These are phyloP conservation scores for Penicilliopsis zonata DNA, from an alignment of 495 filamentous ascomycete species.

Conservation along the genomic window DNA sequence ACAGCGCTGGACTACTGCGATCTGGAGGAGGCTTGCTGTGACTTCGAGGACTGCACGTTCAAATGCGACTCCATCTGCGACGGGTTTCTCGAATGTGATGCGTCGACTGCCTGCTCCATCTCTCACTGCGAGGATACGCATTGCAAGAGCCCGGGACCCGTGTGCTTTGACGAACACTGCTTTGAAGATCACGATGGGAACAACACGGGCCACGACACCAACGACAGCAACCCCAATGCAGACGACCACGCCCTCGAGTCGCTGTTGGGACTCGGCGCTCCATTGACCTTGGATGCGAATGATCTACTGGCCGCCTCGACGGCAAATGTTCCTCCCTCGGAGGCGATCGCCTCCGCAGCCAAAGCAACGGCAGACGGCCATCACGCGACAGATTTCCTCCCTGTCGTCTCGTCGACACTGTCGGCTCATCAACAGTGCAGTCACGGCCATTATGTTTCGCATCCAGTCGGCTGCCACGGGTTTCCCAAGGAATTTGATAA, in stretches of 20 bases:
- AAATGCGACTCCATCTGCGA: constrained; percentile 32
- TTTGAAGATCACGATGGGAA: constrained; percentile 14
- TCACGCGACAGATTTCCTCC: too few species aligned
- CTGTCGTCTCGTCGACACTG: too few species aligned
- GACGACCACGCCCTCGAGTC: constrained; percentile 22
- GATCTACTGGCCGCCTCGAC: constrained; percentile 16
- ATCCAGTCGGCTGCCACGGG: constrained; percentile 24
- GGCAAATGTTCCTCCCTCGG: too few species aligned
- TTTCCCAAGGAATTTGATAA: constrained; percentile 18
- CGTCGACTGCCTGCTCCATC: constrained; percentile 26
- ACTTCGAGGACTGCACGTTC: constrained; percentile 29
- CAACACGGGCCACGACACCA: too few species aligned
- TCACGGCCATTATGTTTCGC: constrained; percentile 17
- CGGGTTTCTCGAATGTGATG: constrained; percentile 33
- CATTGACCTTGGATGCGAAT: constrained; percentile 18
- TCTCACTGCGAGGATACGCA: constrained; percentile 22
- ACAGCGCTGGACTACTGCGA: constrained; percentile 14
- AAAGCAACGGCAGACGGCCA: too few species aligned
- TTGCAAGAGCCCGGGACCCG: constrained; percentile 19
- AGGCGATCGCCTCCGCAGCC: too few species aligned
- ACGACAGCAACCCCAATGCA: too few species aligned
- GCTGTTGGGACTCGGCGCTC: constrained; percentile 21
- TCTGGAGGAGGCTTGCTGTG: constrained; percentile 29
- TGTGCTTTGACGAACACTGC: constrained; percentile 33
- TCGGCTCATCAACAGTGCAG: constrained; percentile 23